phyloP scores from a whole-genome alignment of 495 filamentous ascomycete species.

The Xylaria palmicola region DNA sequence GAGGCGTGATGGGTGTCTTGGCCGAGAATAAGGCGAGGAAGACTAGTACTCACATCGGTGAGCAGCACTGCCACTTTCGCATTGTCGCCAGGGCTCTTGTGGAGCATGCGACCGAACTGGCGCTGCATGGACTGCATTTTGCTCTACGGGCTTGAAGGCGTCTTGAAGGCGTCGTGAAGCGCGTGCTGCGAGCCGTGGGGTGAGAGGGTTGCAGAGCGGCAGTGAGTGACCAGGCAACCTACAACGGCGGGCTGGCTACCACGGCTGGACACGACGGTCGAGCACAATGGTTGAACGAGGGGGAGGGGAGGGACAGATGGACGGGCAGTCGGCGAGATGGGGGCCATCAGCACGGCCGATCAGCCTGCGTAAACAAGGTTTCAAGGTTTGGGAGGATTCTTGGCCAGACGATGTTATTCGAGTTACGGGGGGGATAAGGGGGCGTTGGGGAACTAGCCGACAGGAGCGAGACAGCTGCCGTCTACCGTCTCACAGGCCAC shows the following conservation, averaged over 20 bases:
- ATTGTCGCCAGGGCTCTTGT: conserved; percentile 69
- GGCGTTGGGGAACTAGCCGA: too few relatives aligned
- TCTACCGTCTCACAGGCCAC: too few relatives aligned
- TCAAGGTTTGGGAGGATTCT: not conserved
- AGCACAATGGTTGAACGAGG: not conserved
- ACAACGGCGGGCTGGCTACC: too few relatives aligned
- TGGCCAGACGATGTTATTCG: not conserved
- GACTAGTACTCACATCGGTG: conserved; percentile 49
- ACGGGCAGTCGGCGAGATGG: not conserved
- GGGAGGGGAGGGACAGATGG: not conserved
- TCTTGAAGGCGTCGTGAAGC: not conserved
- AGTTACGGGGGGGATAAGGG: too few relatives aligned
- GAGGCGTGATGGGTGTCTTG: too few relatives aligned
- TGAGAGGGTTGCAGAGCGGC: not conserved
- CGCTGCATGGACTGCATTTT: conserved; percentile 78
- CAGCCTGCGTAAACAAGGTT: not conserved
- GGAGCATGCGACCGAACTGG: conserved; percentile 70
- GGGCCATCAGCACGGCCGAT: not conserved
- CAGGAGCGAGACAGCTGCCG: too few relatives aligned
- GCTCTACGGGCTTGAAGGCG: not conserved
- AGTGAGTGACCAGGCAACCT: not conserved
- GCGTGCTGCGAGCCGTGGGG: not conserved
- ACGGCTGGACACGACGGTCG: not conserved
- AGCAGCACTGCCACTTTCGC: conserved; percentile 73
- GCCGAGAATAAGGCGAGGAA: not conserved